These are phyloP conservation scores for Rosa multiflora DNA, from an alignment of 306 rosid genomes.

Conservation along the genomic window DNA sequence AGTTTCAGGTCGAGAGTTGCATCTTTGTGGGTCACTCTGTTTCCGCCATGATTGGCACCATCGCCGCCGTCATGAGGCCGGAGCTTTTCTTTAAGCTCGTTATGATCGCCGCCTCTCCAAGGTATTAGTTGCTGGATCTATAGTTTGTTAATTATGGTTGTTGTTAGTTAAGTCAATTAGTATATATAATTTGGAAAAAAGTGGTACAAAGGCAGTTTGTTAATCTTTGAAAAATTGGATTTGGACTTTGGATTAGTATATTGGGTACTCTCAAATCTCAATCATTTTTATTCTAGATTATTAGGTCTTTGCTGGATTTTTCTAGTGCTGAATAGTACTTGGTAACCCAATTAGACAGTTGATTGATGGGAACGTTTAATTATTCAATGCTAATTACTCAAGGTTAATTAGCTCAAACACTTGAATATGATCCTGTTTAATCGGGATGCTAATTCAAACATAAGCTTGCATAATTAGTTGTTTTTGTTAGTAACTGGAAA, in stretches of 20 bases:
- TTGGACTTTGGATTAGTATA: neutral
- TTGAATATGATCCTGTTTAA: neutral
- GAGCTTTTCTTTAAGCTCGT: constrained; percentile 67
- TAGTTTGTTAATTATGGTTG: neutral
- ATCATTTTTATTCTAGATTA: constrained; percentile 11
- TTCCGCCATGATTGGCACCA: constrained; percentile 69
- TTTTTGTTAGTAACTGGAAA: neutral
- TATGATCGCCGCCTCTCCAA: constrained; percentile 62
- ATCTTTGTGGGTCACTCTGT: constrained; percentile 81
- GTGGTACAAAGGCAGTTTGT: neutral
- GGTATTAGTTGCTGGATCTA: constrained; percentile 38
- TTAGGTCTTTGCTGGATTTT: too few species aligned
- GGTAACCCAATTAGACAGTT: neutral
- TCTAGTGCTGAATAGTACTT: neutral
- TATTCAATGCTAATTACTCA: neutral
- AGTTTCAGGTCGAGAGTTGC: constrained; percentile 47
- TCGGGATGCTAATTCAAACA: neutral
- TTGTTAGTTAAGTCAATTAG: neutral
- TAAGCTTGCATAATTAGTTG: neutral
- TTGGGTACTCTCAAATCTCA: neutral
- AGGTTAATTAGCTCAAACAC: neutral
- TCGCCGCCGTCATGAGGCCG: constrained; percentile 69
- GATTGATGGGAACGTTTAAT: neutral
- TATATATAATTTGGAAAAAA: neutral
- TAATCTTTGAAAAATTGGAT: neutral